Conservation (phyloP, 2,329 filamentous ascomycete species). For the Aureobasidium lini region DNA sequence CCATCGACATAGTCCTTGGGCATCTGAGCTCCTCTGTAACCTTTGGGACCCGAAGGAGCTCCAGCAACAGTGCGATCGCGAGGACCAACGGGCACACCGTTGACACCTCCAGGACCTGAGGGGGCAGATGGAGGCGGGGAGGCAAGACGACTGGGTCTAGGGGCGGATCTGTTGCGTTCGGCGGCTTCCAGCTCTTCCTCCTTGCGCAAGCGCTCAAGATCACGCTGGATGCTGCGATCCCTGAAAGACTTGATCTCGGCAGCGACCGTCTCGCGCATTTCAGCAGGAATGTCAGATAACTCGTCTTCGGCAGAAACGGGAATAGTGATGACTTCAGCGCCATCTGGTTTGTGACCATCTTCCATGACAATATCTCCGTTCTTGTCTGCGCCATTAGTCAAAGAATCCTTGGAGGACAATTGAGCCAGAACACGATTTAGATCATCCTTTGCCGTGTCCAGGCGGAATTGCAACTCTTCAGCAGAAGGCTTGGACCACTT, state of each 20-base stretch:
- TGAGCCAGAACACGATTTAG: slow-evolving; percentile 58
- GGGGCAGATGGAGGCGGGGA: slow-evolving; percentile 58
- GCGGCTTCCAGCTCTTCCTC: slow-evolving; percentile 90
- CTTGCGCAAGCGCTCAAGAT: slow-evolving; percentile 75
- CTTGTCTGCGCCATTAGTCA: slow-evolving; percentile 40
- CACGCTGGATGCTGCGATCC: slow-evolving; percentile 79
- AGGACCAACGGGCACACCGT: slow-evolving; percentile 70
- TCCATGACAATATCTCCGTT: slow-evolving; percentile 65
- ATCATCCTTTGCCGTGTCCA: slow-evolving; percentile 61
- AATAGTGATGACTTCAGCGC: slow-evolving; percentile 85
- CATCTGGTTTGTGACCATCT: slow-evolving; percentile 48
- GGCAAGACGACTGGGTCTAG: slow-evolving; percentile 57
- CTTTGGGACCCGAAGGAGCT: slow-evolving; percentile 66
- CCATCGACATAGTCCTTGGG: slow-evolving; percentile 69
- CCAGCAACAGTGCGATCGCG: slow-evolving; percentile 60
- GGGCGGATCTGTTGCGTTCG: slow-evolving; percentile 65
- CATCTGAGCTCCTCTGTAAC: slow-evolving; percentile 50
- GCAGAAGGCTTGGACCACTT: slow-evolving; percentile 61
- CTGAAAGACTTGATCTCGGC: slow-evolving; percentile 91
- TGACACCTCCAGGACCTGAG: slow-evolving; percentile 51
- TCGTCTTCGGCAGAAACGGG: slow-evolving; percentile 81
- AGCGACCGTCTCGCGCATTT: slow-evolving; percentile 92
- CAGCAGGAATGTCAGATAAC: slow-evolving; percentile 85
- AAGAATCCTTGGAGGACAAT: neutral
- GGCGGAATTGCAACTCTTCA: slow-evolving; percentile 55